A percentile compares a stretch with the other conserved stretches of the same genome.
Evolutionary conservation across 225 moss, liverwort and hornwort genomes (phyloP).

Genomic region (Physcomitrium patens): DNA sequence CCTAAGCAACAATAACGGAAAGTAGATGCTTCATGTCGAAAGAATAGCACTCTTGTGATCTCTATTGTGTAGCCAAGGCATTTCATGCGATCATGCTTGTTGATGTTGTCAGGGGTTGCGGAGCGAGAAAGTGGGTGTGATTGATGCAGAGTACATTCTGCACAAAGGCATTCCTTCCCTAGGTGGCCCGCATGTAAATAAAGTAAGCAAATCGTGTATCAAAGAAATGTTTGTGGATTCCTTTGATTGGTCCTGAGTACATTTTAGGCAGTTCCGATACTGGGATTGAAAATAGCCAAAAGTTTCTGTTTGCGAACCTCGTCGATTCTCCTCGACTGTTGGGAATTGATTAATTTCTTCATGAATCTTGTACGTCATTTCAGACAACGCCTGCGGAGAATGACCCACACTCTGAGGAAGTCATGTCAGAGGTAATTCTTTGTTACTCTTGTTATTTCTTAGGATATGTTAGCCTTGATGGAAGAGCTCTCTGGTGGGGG

Average conservation of each 20-base stretch:
- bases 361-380: neutral
- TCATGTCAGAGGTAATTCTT: neutral
- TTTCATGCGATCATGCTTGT: neutral
- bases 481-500: neutral
- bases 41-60: neutral
- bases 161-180: slow-evolving; percentile 90
- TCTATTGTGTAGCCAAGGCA: neutral
- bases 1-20: neutral
- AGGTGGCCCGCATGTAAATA: slow-evolving; percentile 49
- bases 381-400: slow-evolving; percentile 14
- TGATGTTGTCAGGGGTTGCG: slow-evolving; percentile 57
- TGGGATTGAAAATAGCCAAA: too few relatives aligned
- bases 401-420: neutral
- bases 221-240: neutral
- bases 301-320: neutral
- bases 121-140: slow-evolving; percentile 80
- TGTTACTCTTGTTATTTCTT: neutral
- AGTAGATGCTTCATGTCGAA: neutral
- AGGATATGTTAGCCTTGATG: neutral
- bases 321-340: neutral
- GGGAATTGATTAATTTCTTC: neutral
- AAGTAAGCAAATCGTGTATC: slow-evolving; percentile 32
- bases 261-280: neutral
- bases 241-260: neutral
- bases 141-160: slow-evolving; percentile 74